Evolutionary conservation across 306 rosid species (phyloP).

Genomic region (Dryas octopetala): DNA sequence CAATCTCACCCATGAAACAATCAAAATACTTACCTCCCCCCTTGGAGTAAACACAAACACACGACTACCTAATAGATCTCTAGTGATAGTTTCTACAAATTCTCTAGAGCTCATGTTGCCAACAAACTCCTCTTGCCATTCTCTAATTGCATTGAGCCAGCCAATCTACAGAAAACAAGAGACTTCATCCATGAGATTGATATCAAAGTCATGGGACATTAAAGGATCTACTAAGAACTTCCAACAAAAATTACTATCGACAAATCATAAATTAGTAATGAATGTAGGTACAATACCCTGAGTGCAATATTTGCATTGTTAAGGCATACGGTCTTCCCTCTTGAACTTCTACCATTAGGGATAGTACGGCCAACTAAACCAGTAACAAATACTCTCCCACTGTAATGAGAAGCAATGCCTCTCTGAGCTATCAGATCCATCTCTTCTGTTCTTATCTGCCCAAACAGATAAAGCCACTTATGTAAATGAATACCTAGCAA

Average conservation of each 20-base stretch:
- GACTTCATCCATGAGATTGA: constrained; percentile 39
- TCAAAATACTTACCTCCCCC: constrained; percentile 75
- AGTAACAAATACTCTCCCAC: constrained; percentile 71
- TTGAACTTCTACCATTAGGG: constrained; percentile 64
- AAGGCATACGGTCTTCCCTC: constrained; percentile 86
- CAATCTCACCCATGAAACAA: constrained; percentile 7
- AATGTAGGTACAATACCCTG: constrained; percentile 56
- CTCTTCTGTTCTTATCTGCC: constrained; percentile 95
- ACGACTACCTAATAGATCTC: constrained; percentile 94
- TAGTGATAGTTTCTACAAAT: constrained; percentile 90
- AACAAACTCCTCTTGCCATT: constrained; percentile 99
- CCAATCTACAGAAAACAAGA: constrained; percentile 73
- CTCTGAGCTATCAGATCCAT: constrained; percentile 98
- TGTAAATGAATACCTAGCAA: not conserved
- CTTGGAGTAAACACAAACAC: constrained; percentile 97
- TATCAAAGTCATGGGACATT: constrained; percentile 23
- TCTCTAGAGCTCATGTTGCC: constrained; percentile 99
- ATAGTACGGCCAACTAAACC: constrained; percentile 67
- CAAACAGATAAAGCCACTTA: constrained; percentile 20
- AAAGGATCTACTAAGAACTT: constrained; percentile 22
- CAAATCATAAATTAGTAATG: constrained; percentile 23
- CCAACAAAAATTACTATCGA: constrained; percentile 27
- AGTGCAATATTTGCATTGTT: constrained; percentile 97
- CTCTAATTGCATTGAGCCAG: constrained; percentile 99
- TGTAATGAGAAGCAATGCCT: constrained; percentile 98